phyloP scores from a whole-genome alignment of 2,329 filamentous ascomycete genomes.

The Diaporthe sp. region DNA sequence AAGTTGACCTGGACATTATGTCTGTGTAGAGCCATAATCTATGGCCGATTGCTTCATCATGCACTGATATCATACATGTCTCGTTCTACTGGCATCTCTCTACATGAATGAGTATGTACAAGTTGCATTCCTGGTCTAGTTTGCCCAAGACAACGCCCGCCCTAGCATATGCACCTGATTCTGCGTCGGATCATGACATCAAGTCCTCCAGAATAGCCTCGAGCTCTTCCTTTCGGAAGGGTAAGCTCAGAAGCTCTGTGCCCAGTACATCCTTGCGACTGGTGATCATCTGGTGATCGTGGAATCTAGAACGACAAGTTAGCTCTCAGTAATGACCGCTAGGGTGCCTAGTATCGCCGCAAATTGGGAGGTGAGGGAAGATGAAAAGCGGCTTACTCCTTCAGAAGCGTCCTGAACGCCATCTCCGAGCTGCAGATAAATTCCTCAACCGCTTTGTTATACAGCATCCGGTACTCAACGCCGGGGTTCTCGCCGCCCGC shows the following conservation, averaged over 20 bases:
- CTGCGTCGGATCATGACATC: slow-evolving; percentile 51
- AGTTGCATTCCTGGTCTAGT: not conserved
- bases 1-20: not conserved
- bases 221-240: slow-evolving; percentile 89
- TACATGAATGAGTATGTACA: not conserved
- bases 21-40: not conserved
- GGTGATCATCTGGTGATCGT: slow-evolving; percentile 97
- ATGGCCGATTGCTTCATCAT: not conserved
- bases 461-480: slow-evolving; percentile 91
- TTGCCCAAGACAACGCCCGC: not conserved
- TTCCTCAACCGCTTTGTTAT: slow-evolving; percentile 95
- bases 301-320: slow-evolving; percentile 72
- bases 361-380: not conserved
- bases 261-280: slow-evolving; percentile 88
- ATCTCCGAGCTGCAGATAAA: slow-evolving; percentile 98
- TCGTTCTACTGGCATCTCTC: not conserved
- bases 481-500: slow-evolving; percentile 72
- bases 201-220: slow-evolving; percentile 89
- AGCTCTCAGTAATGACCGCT: slow-evolving; percentile 38
- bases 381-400: slow-evolving; percentile 75
- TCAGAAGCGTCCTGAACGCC: slow-evolving; percentile 92
- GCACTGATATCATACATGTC: not conserved
- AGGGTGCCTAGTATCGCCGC: not conserved
- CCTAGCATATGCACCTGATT: not conserved
- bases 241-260: slow-evolving; percentile 87